A percentile compares a stretch with the other conserved stretches of the same genome.
phyloP scores from a whole-genome alignment of 768 basidiomycete genomes.

The Mycena vitilis region DNA sequence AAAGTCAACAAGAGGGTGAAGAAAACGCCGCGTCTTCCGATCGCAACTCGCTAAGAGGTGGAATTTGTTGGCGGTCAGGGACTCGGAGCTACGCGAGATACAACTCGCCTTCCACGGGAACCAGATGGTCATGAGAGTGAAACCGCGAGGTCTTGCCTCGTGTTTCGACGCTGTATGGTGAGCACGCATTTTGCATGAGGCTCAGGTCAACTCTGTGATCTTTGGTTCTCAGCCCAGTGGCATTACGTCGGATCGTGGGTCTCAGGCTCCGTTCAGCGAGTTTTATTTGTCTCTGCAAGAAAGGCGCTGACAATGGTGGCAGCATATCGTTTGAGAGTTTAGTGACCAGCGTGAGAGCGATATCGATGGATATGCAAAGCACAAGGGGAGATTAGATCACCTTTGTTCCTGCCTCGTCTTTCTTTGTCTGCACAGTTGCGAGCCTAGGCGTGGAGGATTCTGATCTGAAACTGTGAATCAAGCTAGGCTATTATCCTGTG shows the following conservation, averaged over 20 bases:
- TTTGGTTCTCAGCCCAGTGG: neutral
- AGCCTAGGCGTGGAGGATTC: neutral
- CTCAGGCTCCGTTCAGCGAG: too few species aligned
- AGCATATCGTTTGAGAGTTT: neutral
- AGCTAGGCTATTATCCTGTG: too few species aligned
- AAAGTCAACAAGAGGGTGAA: conserved; percentile 16
- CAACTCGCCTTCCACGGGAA: conserved; percentile 14
- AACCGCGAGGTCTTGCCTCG: conserved; percentile 10
- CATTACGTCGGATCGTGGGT: neutral
- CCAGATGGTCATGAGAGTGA: conserved; percentile 20
- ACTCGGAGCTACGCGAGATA: neutral
- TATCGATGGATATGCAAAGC: neutral
- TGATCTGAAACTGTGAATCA: neutral
- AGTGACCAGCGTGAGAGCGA: neutral
- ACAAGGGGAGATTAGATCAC: neutral
- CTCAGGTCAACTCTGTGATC: neutral
- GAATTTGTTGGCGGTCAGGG: neutral
- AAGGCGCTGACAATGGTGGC: neutral
- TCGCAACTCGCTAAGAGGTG: neutral
- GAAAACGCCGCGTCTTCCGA: conserved; percentile 2
- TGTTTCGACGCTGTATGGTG: conserved; percentile 12
- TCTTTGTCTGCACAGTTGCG: neutral
- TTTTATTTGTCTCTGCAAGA: conserved; percentile 1
- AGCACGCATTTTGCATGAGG: conserved; percentile 24
- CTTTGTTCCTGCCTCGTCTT: neutral